These are phyloP conservation scores for Syzygium oleosum DNA, from an alignment of 345 rosid species.

Conservation along the genomic window DNA sequence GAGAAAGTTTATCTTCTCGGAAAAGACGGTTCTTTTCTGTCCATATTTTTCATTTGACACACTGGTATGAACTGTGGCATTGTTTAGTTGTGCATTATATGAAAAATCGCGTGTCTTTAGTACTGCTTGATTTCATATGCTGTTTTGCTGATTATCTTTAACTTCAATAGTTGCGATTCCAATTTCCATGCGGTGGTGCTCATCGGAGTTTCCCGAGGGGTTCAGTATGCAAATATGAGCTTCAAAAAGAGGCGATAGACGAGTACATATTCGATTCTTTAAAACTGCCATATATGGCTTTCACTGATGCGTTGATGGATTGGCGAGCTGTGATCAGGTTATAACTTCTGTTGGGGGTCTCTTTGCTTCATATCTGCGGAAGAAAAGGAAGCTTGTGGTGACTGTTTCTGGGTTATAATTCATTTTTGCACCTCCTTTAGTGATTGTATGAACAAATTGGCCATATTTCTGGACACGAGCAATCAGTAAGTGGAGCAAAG, in stretches of 20 bases:
- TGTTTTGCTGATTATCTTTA: neutral
- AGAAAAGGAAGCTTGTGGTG: neutral
- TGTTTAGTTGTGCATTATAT: neutral
- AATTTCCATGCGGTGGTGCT: neutral
- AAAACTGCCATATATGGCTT: neutral
- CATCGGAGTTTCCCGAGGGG: fast-evolving
- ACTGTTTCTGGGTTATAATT: neutral
- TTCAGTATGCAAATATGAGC: neutral
- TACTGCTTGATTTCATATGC: neutral
- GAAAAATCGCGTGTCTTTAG: neutral
- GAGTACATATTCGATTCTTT: neutral
- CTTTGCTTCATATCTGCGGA: neutral
- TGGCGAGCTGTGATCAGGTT: neutral
- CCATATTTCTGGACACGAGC: neutral
- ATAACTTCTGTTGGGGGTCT: neutral
- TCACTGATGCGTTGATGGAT: neutral
- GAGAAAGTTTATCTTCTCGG: neutral
- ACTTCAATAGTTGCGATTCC: neutral
- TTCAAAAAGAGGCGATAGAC: neutral
- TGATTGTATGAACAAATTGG: neutral
- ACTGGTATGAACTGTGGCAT: neutral
- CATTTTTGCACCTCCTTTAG: neutral
- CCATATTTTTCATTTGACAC: neutral
- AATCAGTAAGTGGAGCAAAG: neutral
- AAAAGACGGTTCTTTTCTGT: neutral